These are phyloP conservation scores for Xylaria sp. DNA, from an alignment of 2,329 filamentous ascomycete species.

Conservation along the genomic window DNA sequence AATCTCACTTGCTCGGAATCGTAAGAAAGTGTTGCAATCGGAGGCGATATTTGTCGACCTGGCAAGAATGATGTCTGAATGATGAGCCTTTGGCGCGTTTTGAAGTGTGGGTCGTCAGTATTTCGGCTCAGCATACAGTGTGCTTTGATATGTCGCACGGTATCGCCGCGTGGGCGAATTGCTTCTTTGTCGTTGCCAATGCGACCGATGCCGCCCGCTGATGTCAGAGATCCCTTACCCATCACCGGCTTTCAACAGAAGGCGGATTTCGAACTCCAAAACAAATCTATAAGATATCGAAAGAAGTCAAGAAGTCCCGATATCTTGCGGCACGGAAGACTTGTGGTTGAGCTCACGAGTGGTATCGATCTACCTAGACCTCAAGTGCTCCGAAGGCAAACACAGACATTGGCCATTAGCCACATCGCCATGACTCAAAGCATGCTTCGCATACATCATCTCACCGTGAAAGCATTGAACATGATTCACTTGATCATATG, in stretches of 20 bases:
- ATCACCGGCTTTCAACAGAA: not conserved
- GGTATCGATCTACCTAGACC: not conserved
- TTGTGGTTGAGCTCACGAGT: conserved; percentile 12
- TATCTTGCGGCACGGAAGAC: not conserved
- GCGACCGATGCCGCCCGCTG: not conserved
- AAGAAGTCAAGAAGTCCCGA: too few relatives aligned
- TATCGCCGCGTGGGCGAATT: conserved; percentile 9
- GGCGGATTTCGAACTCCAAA: not conserved
- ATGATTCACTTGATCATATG: not conserved
- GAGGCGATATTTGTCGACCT: not conserved
- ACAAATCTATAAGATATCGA: not conserved
- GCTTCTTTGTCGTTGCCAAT: not conserved
- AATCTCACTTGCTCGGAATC: not conserved
- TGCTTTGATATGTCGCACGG: not conserved
- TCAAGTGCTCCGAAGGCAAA: not conserved
- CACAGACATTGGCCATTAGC: not conserved
- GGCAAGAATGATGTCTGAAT: not conserved
- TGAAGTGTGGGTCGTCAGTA: conserved; percentile 9
- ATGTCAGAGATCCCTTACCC: not conserved
- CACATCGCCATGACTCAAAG: not conserved
- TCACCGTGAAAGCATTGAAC: not conserved
- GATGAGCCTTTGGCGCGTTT: conserved; percentile 7
- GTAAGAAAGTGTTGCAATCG: not conserved
- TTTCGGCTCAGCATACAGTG: conserved; percentile 15
- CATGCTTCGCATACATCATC: not conserved